Base-by-base conservation (phyloP, 306 rosid genomes). In the Quercus glauca region DNA sequence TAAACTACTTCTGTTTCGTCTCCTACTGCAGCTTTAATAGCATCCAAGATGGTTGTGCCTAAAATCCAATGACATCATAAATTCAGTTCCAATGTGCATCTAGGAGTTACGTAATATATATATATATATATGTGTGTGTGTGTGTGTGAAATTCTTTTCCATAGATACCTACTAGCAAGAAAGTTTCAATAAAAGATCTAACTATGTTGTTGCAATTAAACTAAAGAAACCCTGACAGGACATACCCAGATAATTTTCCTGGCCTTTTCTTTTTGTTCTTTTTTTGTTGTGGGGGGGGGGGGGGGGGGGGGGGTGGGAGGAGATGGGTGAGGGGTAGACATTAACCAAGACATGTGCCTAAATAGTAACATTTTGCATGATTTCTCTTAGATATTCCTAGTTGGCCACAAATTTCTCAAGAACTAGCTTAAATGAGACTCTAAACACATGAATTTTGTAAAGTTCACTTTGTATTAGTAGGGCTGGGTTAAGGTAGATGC, bases 21-120 rank as follows among this genome's bases (percentile, higher is more conserved):
- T 67, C 88, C 83, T 29, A 77, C 83, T 15, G 85, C 75, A 79
- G 77, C 82, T 79, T 82, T 60, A 53, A 88, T 84, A 53, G 88
- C 89, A 74, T 88, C 90, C 78, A 86, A 80, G 70, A 88, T 77
- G 78, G 90, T 83, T 55, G 90, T 86, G 37, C 92, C 89, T 88
- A 55, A 29, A 72, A 55, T 6, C 35, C n/a, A 41, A 23, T 11
- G 49, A 25, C 57, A 51, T 25, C 11, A 75, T 55, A 25, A 28
- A 73, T 51, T 69, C 60, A 28, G 74, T 69, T 76, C n/a, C 13
- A 21, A 52, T n/a, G 20, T 6, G 63, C 74, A 81, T 65, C 55
- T 73, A 64, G 33, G 80, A 21, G 29, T 41, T 53, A 35, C 20
- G 31, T 45, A 21, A 31, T 4, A 31, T 31, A 31, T 31, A 31